Percentiles rank a stretch among this genome's conserved stretches.
Evolutionary conservation across 2,329 filamentous ascomycete genomes (phyloP).

Genomic region (Aspergillus sp.): DNA sequence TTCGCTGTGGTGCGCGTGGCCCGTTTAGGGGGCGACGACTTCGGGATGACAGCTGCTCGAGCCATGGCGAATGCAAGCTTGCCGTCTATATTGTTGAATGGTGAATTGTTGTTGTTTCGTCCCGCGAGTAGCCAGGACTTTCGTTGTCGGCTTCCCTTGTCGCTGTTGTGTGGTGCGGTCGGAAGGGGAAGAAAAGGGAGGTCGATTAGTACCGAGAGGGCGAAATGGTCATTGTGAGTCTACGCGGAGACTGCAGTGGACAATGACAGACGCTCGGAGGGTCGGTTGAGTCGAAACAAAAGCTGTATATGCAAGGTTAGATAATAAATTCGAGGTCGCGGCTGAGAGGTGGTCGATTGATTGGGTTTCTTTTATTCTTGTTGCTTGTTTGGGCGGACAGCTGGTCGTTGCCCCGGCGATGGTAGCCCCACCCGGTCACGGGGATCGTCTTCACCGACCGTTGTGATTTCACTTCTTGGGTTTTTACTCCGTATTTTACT

Average conservation of each 20-base stretch:
- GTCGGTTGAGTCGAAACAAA: neutral
- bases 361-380: neutral
- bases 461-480: too few species aligned
- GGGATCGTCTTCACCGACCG: too few species aligned
- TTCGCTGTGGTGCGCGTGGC: constrained; percentile 20
- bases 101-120: neutral
- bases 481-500: too few species aligned
- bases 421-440: neutral
- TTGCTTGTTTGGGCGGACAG: constrained; percentile 13
- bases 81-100: neutral
- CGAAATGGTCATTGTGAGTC: constrained; percentile 12
- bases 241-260: neutral
- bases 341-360: neutral
- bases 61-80: constrained; percentile 16
- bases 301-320: constrained; percentile 1
- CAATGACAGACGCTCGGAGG: neutral
- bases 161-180: constrained; percentile 1
- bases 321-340: neutral
- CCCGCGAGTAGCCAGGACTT: neutral
- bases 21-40: constrained; percentile 20
- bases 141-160: neutral
- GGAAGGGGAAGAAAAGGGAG: neutral
- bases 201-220: neutral
- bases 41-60: constrained; percentile 26
- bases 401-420: constrained; percentile 9